Percentiles rank a stretch among this genome's conserved stretches.
These are phyloP conservation scores for Echites panduratus DNA, from an alignment of 257 asterid genomes.

Conservation along the genomic window DNA sequence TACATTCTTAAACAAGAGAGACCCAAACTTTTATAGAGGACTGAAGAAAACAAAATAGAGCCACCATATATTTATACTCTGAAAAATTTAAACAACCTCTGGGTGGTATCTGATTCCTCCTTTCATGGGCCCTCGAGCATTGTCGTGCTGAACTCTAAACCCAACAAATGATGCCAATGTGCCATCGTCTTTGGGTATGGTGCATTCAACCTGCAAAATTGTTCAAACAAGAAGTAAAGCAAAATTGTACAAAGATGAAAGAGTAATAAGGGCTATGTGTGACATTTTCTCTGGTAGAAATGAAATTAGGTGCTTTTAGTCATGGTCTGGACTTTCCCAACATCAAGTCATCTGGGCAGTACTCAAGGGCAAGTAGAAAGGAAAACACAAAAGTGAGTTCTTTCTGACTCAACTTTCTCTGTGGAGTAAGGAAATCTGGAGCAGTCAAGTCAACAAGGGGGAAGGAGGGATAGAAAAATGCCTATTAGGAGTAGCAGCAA, in stretches of 20 bases:
- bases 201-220: slow-evolving; percentile 73
- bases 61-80: neutral
- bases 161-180: slow-evolving; percentile 81
- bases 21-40: neutral
- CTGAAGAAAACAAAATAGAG: neutral
- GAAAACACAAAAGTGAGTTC: neutral
- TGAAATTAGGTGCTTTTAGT: neutral
- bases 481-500: neutral
- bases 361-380: neutral
- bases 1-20: neutral
- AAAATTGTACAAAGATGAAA: neutral
- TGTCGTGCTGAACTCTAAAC: slow-evolving; percentile 87
- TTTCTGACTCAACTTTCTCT: neutral
- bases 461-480: neutral
- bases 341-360: neutral
- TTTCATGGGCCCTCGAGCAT: slow-evolving; percentile 96
- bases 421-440: neutral
- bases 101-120: slow-evolving; percentile 98
- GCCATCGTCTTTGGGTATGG: slow-evolving; percentile 94
- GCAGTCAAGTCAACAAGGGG: neutral
- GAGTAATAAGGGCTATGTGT: neutral
- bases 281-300: neutral
- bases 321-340: neutral
- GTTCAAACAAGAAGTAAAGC: neutral
- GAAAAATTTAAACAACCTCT: slow-evolving; percentile 40